Percentiles rank a stretch among this genome's conserved stretches.
Evolutionary conservation across 1,284 basidiomycete species (phyloP).

Genomic region (Ustilago esculenta): DNA sequence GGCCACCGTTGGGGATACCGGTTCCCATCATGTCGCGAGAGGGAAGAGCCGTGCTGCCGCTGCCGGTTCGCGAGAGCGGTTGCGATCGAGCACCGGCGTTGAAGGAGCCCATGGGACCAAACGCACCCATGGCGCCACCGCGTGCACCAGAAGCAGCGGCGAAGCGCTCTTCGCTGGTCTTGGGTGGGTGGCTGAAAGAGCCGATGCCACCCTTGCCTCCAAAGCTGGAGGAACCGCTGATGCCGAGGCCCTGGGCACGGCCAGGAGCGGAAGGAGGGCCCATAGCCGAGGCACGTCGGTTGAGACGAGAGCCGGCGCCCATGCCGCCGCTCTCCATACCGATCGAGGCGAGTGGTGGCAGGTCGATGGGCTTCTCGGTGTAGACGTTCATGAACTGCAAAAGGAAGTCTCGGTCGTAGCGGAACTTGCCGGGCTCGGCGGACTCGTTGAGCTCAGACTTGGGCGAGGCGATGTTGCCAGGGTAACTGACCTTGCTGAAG

Average conservation of each 20-base stretch:
- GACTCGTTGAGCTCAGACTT: slow-evolving; percentile 84
- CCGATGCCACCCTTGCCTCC: slow-evolving; percentile 61
- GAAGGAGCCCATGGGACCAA: slow-evolving; percentile 64
- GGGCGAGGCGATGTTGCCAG: slow-evolving; percentile 83
- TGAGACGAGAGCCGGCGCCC: slow-evolving; percentile 51
- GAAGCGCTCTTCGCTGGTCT: slow-evolving; percentile 67
- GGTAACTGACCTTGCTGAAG: slow-evolving; percentile 81
- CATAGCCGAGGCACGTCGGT: slow-evolving; percentile 57
- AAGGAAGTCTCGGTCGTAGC: slow-evolving; percentile 97
- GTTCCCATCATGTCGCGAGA: slow-evolving; percentile 67
- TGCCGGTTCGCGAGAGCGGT: slow-evolving; percentile 63
- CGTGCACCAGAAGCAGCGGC: slow-evolving; percentile 54
- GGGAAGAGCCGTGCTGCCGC: slow-evolving; percentile 62
- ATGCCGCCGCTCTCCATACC: slow-evolving; percentile 71
- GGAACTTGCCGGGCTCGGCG: slow-evolving; percentile 86
- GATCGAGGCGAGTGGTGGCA: slow-evolving; percentile 89
- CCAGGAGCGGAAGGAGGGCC: slow-evolving; percentile 56
- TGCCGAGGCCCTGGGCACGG: slow-evolving; percentile 56
- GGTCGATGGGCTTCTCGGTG: slow-evolving; percentile 89
- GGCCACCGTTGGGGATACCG: slow-evolving; percentile 60
- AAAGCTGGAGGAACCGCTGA: slow-evolving; percentile 55
- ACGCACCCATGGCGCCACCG: slow-evolving; percentile 53
- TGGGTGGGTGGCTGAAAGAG: slow-evolving; percentile 53
- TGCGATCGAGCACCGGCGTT: slow-evolving; percentile 60
- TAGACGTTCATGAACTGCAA: slow-evolving; percentile 96